Evolutionary conservation across 148 eudicot species (phyloP).

Genomic region (Nyssa sinensis): DNA sequence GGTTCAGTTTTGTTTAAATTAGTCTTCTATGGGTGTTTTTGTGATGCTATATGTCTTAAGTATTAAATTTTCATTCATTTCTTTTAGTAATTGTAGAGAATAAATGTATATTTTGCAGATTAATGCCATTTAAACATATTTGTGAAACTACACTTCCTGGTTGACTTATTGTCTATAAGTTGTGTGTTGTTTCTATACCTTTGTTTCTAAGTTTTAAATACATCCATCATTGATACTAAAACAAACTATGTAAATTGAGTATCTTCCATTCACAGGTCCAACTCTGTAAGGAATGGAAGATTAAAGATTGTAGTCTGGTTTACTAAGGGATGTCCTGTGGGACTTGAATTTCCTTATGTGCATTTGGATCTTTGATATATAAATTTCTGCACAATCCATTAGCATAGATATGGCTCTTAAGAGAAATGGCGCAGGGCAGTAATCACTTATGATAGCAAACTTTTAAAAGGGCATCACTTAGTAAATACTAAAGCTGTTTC

Average conservation of each 20-base stretch:
- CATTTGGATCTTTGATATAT: background rate
- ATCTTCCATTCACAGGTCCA: background rate
- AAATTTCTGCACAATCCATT: background rate
- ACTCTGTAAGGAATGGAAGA: background rate
- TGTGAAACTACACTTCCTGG: background rate
- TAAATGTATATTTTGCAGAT: no score
- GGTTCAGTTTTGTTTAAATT: no score
- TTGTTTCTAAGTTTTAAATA: background rate
- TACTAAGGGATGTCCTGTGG: background rate
- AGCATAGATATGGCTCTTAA: background rate
- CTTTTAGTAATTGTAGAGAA: no score
- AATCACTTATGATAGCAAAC: background rate
- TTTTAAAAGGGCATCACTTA: background rate
- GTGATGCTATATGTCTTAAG: no score
- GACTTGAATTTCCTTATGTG: background rate
- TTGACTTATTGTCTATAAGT: background rate
- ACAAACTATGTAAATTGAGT: background rate
- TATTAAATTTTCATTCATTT: no score
- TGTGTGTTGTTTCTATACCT: background rate
- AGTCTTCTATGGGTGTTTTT: no score
- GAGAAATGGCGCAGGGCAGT: background rate
- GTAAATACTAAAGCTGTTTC: background rate
- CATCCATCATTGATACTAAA: background rate
- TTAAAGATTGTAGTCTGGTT: background rate
- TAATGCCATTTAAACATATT: no score